Evolutionary conservation across 2,329 filamentous ascomycete genomes (phyloP).

Genomic region (Colletotrichum shisoi): DNA sequence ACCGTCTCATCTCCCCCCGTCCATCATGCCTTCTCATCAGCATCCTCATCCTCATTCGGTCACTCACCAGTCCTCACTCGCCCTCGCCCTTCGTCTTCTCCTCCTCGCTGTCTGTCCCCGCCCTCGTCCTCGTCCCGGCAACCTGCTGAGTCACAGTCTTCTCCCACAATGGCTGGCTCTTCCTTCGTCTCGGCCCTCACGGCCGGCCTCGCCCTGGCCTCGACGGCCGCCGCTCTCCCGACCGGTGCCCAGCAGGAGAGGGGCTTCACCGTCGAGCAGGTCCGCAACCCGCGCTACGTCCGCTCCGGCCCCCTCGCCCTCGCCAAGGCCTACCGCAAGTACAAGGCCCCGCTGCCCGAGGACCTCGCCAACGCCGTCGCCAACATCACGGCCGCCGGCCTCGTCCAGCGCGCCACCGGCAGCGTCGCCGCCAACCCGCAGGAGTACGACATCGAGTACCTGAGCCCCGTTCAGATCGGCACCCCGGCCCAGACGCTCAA

Average conservation of each 20-base stretch:
- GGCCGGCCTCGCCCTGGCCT: slow-evolving; percentile 41
- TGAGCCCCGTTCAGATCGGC: slow-evolving; percentile 54
- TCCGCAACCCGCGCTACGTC: slow-evolving; percentile 49
- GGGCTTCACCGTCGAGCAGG: slow-evolving; percentile 48
- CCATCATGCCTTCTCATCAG: slow-evolving; percentile 1
- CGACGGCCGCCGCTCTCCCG: slow-evolving; percentile 41
- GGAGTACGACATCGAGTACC: slow-evolving; percentile 49
- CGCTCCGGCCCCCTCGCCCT: slow-evolving; percentile 48
- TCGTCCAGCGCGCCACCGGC: slow-evolving; percentile 45
- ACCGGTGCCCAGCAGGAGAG: slow-evolving; percentile 33
- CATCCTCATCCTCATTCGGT: slow-evolving; percentile 21
- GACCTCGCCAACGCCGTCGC: slow-evolving; percentile 44
- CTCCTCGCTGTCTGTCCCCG: slow-evolving; percentile 8
- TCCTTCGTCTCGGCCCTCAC: slow-evolving; percentile 32
- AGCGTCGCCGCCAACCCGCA: slow-evolving; percentile 45
- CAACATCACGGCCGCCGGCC: slow-evolving; percentile 37
- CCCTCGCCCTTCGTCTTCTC: slow-evolving; percentile 11
- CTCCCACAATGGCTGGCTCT: slow-evolving; percentile 26
- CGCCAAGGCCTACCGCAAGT: slow-evolving; percentile 52
- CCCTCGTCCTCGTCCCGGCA: slow-evolving; percentile 1
- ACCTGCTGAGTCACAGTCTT: neutral
- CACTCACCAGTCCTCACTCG: slow-evolving; percentile 23
- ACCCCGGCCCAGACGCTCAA: slow-evolving; percentile 54
- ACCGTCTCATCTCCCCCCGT: slow-evolving; percentile 13
- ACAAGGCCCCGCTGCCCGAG: slow-evolving; percentile 45